Evolutionary conservation across 345 rosid genomes (phyloP).

Genomic region (Citrus reticulata): DNA sequence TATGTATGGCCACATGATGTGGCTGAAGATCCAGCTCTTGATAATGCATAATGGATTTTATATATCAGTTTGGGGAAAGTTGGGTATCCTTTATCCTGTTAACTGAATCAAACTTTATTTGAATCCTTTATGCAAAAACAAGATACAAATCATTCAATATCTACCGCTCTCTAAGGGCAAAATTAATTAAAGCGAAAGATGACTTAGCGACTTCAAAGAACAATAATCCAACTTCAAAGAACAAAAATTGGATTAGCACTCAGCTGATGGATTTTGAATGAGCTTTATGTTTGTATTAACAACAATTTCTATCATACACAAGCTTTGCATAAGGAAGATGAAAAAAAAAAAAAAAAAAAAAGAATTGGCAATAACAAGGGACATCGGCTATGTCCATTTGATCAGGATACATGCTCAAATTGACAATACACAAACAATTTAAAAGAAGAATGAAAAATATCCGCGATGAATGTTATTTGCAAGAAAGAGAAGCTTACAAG

Average conservation of each 20-base stretch:
- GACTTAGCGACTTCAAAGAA: background rate
- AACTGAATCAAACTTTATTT: background rate
- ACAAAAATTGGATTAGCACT: slow-evolving; percentile 1
- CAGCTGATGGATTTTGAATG: slow-evolving; percentile 1
- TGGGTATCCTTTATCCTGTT: background rate
- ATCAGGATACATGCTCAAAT: slow-evolving; percentile 16
- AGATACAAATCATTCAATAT: background rate
- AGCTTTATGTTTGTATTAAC: background rate
- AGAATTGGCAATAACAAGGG: slow-evolving; percentile 17
- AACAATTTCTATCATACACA: slow-evolving; percentile 1
- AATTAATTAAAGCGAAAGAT: background rate
- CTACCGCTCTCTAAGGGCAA: background rate
- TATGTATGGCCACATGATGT: background rate
- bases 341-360: background rate
- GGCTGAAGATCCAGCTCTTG: background rate
- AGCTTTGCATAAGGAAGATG: slow-evolving; percentile 15
- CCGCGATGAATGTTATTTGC: slow-evolving; percentile 19
- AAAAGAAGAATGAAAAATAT: slow-evolving; percentile 12
- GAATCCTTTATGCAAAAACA: background rate
- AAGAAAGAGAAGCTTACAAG: slow-evolving; percentile 25
- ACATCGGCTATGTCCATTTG: slow-evolving; percentile 31
- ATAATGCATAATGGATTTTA: background rate
- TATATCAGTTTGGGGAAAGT: background rate
- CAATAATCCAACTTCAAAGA: background rate
- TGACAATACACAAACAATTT: slow-evolving; percentile 19